Evolutionary conservation across 768 basidiomycete species (phyloP).

Genomic region (Trametes meyenii): DNA sequence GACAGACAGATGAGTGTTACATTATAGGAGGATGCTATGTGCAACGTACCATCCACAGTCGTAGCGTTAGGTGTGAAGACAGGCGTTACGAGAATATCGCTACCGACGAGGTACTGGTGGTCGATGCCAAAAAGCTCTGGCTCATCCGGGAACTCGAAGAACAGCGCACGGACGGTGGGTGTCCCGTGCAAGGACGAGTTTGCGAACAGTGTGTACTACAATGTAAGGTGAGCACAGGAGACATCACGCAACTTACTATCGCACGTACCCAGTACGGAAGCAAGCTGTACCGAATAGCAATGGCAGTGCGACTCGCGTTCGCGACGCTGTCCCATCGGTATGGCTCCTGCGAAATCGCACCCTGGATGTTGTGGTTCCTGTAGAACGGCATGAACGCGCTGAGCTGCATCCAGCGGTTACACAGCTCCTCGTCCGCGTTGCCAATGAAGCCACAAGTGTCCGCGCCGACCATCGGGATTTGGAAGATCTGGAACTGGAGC

Average conservation of each 20-base stretch:
- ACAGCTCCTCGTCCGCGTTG: conserved; percentile 79
- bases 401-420: conserved; percentile 85
- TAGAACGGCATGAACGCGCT: conserved; percentile 82
- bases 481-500: conserved; percentile 84
- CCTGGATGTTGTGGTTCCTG: conserved; percentile 71
- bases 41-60: conserved; percentile 57
- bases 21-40: background rate
- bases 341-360: conserved; percentile 73
- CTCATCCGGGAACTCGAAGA: conserved; percentile 77
- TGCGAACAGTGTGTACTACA: conserved; percentile 72
- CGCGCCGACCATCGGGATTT: conserved; percentile 82
- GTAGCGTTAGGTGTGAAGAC: conserved; percentile 69
- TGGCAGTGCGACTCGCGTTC: conserved; percentile 69
- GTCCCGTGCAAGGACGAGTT: conserved; percentile 65
- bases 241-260: background rate
- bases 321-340: conserved; percentile 83
- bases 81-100: conserved; percentile 74
- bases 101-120: conserved; percentile 71
- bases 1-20: too few species aligned
- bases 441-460: conserved; percentile 72
- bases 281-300: conserved; percentile 66
- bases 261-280: conserved; percentile 75
- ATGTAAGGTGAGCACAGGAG: background rate
- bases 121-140: conserved; percentile 63
- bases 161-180: conserved; percentile 73